Conservation (phyloP, 2,329 filamentous ascomycete genomes). For the Xylariaceae sp. region DNA sequence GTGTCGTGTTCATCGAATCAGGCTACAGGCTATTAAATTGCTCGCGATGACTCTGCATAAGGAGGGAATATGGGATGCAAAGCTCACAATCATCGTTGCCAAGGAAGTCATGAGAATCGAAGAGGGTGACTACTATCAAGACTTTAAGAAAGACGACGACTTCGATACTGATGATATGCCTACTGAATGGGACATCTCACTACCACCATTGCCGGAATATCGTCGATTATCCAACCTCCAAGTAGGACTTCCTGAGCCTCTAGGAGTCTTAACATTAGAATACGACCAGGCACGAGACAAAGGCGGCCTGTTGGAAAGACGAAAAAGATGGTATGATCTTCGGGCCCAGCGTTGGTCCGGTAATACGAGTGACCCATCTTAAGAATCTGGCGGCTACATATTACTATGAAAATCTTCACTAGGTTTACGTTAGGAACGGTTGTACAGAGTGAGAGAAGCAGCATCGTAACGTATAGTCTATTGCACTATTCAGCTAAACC, state of each 20-base stretch:
- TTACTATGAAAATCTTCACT: too few relatives aligned
- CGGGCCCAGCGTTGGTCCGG: conserved; percentile 10
- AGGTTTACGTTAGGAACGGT: too few relatives aligned
- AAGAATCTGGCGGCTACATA: too few relatives aligned
- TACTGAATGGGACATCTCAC: conserved; percentile 13
- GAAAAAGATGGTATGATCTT: conserved; percentile 21
- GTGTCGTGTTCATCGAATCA: conserved; percentile 51
- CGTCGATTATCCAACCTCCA: conserved; percentile 22
- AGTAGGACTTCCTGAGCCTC: conserved; percentile 20
- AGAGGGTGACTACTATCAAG: conserved; percentile 22
- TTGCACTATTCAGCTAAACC: too few relatives aligned
- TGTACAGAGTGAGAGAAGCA: too few relatives aligned
- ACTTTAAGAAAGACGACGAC: conserved; percentile 11
- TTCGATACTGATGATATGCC: conserved; percentile 19
- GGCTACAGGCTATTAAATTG: conserved; percentile 42
- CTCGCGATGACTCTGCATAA: conserved; percentile 21
- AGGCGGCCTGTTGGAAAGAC: not conserved
- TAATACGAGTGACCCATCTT: not conserved
- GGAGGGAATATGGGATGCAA: conserved; percentile 30
- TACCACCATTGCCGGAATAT: conserved; percentile 24
- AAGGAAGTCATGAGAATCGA: conserved; percentile 26
- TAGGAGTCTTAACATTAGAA: conserved; percentile 17
- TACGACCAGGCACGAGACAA: conserved; percentile 11
- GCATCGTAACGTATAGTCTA: too few relatives aligned
- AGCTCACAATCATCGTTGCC: conserved; percentile 8